phyloP scores from a whole-genome alignment of 2,329 filamentous ascomycete genomes.

The Chaetomium sp. region DNA sequence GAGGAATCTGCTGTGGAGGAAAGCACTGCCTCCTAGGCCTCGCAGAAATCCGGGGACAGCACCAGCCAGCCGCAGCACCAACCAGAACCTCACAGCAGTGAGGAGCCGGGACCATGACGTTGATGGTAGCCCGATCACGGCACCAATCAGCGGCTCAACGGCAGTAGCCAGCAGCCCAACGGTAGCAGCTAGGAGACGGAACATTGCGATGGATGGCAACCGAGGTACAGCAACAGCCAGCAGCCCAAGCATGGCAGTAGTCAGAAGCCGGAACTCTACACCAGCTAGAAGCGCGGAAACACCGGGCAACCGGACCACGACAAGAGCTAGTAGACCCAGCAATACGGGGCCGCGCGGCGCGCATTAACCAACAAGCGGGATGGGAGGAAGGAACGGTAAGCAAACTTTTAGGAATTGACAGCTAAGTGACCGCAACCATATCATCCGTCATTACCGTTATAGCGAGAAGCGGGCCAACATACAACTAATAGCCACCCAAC shows the following conservation, averaged over 20 bases:
- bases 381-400: not conserved
- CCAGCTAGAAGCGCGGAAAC: not conserved
- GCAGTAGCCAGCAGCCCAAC: no score
- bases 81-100: not conserved
- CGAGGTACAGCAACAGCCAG: not conserved
- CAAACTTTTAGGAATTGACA: not conserved
- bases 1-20: not conserved
- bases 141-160: no score
- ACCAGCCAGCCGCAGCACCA: no score
- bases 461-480: not conserved
- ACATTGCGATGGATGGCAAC: not conserved
- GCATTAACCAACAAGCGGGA: not conserved
- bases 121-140: no score
- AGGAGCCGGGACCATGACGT: not conserved
- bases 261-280: not conserved
- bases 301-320: not conserved
- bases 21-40: not conserved
- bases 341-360: not conserved
- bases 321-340: not conserved
- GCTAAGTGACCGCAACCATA: not conserved
- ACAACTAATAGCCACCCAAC: not conserved
- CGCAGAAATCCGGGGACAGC: no score
- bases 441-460: conserved; percentile 4
- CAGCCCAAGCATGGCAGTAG: not conserved
- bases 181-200: not conserved